phyloP scores from a whole-genome alignment of 2,329 filamentous ascomycete genomes.

The Sclerotinia subarctica region DNA sequence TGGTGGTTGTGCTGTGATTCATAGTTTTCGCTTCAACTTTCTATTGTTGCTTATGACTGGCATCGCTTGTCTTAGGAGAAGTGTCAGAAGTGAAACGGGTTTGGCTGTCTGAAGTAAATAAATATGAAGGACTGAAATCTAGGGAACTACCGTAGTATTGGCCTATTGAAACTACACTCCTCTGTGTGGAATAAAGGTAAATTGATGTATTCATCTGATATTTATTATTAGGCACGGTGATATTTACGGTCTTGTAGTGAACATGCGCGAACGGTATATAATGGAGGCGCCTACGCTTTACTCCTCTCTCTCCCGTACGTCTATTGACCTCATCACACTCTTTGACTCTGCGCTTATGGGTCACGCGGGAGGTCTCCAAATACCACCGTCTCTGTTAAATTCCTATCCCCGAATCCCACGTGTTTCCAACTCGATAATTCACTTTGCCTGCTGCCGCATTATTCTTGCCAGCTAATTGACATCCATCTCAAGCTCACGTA shows the following conservation, averaged over 20 bases:
- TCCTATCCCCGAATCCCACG: background rate
- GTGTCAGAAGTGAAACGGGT: too few relatives aligned
- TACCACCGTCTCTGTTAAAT: background rate
- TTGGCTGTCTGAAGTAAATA: too few relatives aligned
- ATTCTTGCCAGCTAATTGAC: background rate
- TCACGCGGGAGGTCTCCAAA: background rate
- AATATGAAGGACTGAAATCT: too few relatives aligned
- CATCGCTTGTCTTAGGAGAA: too few relatives aligned
- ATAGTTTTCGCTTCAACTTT: fast-evolving
- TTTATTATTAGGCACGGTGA: too few relatives aligned
- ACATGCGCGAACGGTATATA: background rate
- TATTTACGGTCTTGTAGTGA: background rate
- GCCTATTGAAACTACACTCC: too few relatives aligned
- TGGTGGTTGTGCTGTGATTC: background rate
- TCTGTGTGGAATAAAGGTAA: too few relatives aligned
- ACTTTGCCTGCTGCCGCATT: background rate
- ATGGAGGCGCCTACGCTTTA: background rate
- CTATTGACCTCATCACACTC: background rate
- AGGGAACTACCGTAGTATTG: too few relatives aligned
- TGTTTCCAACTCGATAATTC: background rate
- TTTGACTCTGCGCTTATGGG: background rate
- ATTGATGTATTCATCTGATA: too few relatives aligned
- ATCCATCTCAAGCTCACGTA: background rate
- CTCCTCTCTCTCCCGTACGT: background rate
- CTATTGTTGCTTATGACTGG: too few relatives aligned